Conservation (phyloP, 768 basidiomycete genomes). For the Pulveroboletus frians region DNA sequence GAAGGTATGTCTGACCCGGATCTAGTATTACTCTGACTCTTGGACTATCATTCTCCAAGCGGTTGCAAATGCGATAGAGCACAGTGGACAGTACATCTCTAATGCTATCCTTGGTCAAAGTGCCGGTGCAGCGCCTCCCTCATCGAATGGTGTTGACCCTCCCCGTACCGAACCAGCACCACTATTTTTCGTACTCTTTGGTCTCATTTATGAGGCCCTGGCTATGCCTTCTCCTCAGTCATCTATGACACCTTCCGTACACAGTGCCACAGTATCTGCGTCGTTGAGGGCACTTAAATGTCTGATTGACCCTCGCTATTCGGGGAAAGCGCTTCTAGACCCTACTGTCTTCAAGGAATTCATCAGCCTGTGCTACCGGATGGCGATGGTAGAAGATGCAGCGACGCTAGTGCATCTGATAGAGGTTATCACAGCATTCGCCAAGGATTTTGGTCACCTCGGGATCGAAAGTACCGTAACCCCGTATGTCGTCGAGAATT, state of each 20-base stretch:
- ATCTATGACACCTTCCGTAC: slow-evolving; percentile 37
- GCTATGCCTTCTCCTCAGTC: slow-evolving; percentile 60
- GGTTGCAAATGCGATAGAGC: slow-evolving; percentile 73
- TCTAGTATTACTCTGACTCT: slow-evolving; percentile 79
- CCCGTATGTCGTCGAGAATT: slow-evolving; percentile 11
- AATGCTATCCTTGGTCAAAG: slow-evolving; percentile 76
- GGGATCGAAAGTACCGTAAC: slow-evolving; percentile 18
- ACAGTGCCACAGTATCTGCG: slow-evolving; percentile 49
- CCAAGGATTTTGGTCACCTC: slow-evolving; percentile 34
- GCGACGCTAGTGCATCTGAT: slow-evolving; percentile 66
- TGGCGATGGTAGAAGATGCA: slow-evolving; percentile 83
- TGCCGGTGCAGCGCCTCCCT: slow-evolving; percentile 13
- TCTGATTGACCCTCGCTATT: slow-evolving; percentile 75
- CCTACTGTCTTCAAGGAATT: slow-evolving; percentile 87
- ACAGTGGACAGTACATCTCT: slow-evolving; percentile 58
- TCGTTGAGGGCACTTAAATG: slow-evolving; percentile 72
- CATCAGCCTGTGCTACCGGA: slow-evolving; percentile 78
- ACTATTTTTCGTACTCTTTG: slow-evolving; percentile 87
- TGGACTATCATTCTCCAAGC: slow-evolving; percentile 85
- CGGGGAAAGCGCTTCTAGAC: slow-evolving; percentile 76
- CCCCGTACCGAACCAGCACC: slow-evolving; percentile 58
- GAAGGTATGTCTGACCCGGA: not conserved
- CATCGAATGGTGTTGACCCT: slow-evolving; percentile 16
- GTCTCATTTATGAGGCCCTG: slow-evolving; percentile 89
- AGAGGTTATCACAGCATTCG: slow-evolving; percentile 60